phyloP scores from a whole-genome alignment of 1,284 basidiomycete genomes.

The Cerrena zonata region DNA sequence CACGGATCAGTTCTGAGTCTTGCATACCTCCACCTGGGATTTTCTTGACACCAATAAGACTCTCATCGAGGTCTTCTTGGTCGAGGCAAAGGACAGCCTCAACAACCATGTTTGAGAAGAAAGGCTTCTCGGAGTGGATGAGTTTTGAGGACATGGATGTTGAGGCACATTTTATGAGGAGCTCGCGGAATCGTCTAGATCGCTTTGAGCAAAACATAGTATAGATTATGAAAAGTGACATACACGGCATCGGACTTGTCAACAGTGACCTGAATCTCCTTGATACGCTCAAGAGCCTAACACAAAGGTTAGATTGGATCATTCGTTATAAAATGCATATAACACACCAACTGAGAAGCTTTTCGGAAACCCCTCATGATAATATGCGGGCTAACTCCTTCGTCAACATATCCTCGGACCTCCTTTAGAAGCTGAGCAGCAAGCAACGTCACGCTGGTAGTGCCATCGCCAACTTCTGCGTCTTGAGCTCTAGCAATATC shows the following conservation, averaged over 20 bases:
- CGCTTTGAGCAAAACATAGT: conserved; percentile 1
- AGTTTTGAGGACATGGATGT: conserved; percentile 99
- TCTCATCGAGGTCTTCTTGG: conserved; percentile 91
- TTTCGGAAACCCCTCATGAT: conserved; percentile 95
- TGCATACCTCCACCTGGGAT: conserved; percentile 98
- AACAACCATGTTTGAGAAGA: conserved; percentile 98
- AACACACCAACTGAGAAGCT: conserved; percentile 77
- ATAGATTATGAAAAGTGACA: conserved; percentile 27
- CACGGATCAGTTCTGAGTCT: conserved; percentile 83
- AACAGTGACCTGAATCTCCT: conserved; percentile 84
- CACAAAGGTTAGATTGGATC: background rate
- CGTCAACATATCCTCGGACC: conserved; percentile 87
- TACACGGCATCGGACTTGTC: conserved; percentile 88
- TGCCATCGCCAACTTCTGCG: conserved; percentile 97
- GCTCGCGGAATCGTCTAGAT: conserved; percentile 81
- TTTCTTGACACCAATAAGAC: conserved; percentile 97
- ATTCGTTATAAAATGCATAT: conserved; percentile 7
- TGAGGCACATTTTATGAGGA: conserved; percentile 92
- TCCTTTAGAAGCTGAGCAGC: conserved; percentile 95
- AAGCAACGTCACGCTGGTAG: conserved; percentile 90
- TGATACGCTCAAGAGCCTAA: conserved; percentile 82
- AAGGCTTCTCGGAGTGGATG: conserved; percentile 97
- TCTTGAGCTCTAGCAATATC: conserved; percentile 98
- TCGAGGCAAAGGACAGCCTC: conserved; percentile 92
- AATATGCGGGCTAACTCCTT: conserved; percentile 94